Conservation (phyloP, 371 early-diverging fungal genomes). For the Syncephalis plumigaleata region DNA sequence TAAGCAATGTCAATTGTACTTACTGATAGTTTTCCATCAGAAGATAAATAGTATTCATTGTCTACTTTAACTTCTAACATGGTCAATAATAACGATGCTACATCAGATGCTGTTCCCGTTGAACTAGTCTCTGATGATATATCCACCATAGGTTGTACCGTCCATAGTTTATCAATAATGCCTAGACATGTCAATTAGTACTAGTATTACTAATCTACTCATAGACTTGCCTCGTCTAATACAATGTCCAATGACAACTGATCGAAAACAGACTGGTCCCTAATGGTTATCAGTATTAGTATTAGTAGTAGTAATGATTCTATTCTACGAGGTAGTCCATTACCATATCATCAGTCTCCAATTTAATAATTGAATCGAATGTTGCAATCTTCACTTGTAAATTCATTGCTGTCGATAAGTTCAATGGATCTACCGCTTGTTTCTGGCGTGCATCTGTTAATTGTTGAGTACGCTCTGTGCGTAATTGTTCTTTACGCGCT, state of each 20-base stretch:
- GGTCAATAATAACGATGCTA: background rate
- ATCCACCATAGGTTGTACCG: constrained; percentile 18
- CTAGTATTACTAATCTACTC: background rate
- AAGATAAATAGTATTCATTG: constrained; percentile 12
- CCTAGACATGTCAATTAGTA: background rate
- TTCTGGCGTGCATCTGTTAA: constrained; percentile 9
- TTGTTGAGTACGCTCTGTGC: constrained; percentile 5
- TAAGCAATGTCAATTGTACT: too few species aligned
- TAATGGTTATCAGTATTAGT: background rate
- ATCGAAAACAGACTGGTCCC: constrained; percentile 18
- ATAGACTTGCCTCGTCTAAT: constrained; percentile 11
- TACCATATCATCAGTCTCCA: background rate
- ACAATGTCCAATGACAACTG: constrained; percentile 20
- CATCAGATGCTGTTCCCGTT: background rate
- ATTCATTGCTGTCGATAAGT: constrained; percentile 6
- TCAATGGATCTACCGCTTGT: constrained; percentile 11
- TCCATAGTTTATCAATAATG: constrained; percentile 10
- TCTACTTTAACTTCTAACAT: constrained; percentile 17
- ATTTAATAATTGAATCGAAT: constrained; percentile 5
- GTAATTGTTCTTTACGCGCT: constrained; percentile 11
- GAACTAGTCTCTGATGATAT: constrained; percentile 17
- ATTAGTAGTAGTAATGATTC: background rate
- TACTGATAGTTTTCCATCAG: too few species aligned
- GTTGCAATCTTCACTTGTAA: background rate
- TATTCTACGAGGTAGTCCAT: constrained; percentile 4